Conservation (phyloP, 805 yeast species). For the Kuraishia molischiana region DNA sequence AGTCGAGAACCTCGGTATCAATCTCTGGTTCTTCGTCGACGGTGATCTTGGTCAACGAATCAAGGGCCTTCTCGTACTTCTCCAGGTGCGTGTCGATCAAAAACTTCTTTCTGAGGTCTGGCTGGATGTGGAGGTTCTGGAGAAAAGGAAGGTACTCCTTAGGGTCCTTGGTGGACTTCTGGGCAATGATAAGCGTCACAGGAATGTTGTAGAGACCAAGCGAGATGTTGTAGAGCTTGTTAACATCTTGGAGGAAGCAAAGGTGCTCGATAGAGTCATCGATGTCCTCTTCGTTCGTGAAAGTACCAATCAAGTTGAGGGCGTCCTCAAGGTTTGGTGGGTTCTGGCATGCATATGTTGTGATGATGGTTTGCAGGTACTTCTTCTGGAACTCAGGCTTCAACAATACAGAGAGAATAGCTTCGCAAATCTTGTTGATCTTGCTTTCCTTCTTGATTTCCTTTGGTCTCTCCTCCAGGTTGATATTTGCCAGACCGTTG, state of each 20-base stretch:
- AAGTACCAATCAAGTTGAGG: constrained; percentile 45
- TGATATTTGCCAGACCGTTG: constrained; percentile 1
- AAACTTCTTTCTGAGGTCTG: constrained; percentile 58
- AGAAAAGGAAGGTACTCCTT: constrained; percentile 92
- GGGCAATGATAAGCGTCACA: constrained; percentile 77
- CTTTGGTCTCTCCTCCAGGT: not conserved
- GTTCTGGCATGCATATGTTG: constrained; percentile 85
- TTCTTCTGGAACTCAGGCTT: constrained; percentile 39
- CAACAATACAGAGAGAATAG: constrained; percentile 47
- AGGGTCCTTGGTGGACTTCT: constrained; percentile 96
- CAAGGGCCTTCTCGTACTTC: constrained; percentile 58
- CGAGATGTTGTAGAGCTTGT: constrained; percentile 68
- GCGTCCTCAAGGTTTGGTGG: constrained; percentile 85
- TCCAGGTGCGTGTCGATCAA: constrained; percentile 73
- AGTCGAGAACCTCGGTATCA: constrained; percentile 54
- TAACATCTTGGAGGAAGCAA: constrained; percentile 86
- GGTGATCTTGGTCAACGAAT: constrained; percentile 45
- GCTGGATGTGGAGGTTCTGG: constrained; percentile 63
- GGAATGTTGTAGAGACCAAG: constrained; percentile 76
- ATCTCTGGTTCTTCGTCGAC: constrained; percentile 20
- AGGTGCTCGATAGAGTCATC: constrained; percentile 71
- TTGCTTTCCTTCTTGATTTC: constrained; percentile 24
- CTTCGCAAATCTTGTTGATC: constrained; percentile 69
- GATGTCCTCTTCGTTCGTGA: constrained; percentile 33
- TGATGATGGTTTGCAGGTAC: constrained; percentile 69